Evolutionary conservation across 2,329 filamentous ascomycete genomes (phyloP), one percentile per base, ranked within the genome.

Genomic region (Pseudocercospora ulei): DNA sequence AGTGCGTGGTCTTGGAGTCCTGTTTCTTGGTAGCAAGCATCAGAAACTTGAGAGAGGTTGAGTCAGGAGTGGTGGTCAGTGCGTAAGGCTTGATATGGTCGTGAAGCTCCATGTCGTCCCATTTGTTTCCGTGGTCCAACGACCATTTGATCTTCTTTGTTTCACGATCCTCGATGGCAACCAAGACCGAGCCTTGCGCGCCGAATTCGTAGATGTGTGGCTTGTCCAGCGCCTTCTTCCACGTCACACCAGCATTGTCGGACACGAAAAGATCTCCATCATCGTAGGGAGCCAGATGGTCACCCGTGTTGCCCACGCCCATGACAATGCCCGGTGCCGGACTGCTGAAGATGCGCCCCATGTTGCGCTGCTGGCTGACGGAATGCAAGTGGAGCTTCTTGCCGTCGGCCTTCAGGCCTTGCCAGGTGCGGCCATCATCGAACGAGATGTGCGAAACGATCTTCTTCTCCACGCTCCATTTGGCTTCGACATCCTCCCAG

Each of bases 191-290:
- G 1, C 90, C 90, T 50, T 92, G 81, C 53, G 95, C 88, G 37
- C 90, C 90, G 59, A 96, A 92, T 56, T 95, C 87, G 62, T 93
- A 98, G 60, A 92, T 90, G 65, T 96, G 86, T 7, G 87, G 82
- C 12, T 84, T 83, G 9, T 86, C 69, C 3, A 83, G 70, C 0
- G 78, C 73, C 56, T 78, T 68, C 23, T 69, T 75, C 90, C 92
- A 98, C 1, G 78, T 87, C 44, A 84, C 65, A 25, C 90, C 90
- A 12, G 87, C 88, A 61, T 96, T 78, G 56, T 94, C 83, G 0
- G 90, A 98, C 16, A 96, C 76, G 56, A 78, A 96, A 1, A 94
- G 73, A 58, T 83, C 76, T 7, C 85, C 79, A 6, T 94, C 75
- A 3, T 68, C 66, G 56, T 87, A 88, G 4, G 69, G 63, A 44